Percentiles rank a stretch among this genome's conserved stretches.
Evolutionary conservation across 495 filamentous ascomycete species (phyloP).

Genomic region (Friedmanniomyces endolithicus): DNA sequence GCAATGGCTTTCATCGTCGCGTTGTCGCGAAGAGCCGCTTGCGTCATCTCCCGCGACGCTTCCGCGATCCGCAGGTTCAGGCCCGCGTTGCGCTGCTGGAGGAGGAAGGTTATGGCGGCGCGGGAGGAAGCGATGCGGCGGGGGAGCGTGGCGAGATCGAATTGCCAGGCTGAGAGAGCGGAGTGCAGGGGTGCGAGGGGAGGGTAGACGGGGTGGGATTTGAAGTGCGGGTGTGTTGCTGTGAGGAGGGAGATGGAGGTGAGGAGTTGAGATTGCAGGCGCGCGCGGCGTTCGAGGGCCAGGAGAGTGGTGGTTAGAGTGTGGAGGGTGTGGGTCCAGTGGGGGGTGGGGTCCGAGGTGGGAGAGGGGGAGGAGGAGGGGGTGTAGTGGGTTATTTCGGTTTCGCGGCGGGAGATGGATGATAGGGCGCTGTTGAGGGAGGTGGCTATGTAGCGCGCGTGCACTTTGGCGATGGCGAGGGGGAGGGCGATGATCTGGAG

Average conservation of each 20-base stretch:
- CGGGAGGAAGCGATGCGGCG: background rate
- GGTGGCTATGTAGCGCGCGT: background rate
- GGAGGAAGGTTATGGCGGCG: conserved; percentile 3
- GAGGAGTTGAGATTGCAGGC: background rate
- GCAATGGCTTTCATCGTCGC: conserved; percentile 20
- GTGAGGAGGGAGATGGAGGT: background rate
- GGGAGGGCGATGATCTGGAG: conserved; percentile 2
- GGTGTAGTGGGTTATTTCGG: background rate
- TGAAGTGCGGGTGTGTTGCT: background rate
- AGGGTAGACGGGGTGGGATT: background rate
- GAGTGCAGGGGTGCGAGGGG: background rate
- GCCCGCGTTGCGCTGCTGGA: conserved; percentile 5
- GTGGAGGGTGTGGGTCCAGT: background rate
- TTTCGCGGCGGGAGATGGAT: background rate
- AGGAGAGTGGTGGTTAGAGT: background rate
- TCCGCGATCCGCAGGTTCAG: conserved; percentile 11
- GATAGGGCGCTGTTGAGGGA: background rate
- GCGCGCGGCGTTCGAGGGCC: background rate
- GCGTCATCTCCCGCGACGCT: background rate
- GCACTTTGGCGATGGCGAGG: background rate
- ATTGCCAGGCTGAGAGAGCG: background rate
- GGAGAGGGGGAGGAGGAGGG: background rate
- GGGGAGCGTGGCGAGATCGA: conserved; percentile 5
- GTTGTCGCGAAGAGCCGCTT: conserved; percentile 1
- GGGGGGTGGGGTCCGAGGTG: background rate